Evolutionary conservation across 164 flowering plant genomes (phyloP).

Genomic region (Tinospora cordifolia): DNA sequence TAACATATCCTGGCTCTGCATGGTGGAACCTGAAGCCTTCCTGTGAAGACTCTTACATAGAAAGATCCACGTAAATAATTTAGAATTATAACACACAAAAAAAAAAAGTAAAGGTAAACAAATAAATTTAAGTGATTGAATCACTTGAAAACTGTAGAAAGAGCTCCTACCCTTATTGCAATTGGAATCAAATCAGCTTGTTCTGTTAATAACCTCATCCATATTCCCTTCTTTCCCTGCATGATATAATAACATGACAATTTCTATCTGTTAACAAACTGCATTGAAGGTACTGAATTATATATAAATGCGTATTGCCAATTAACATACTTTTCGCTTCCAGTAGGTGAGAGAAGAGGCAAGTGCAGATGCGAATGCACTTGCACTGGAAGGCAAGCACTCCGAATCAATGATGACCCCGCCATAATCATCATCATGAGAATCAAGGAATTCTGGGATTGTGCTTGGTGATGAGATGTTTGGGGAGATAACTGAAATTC

Average conservation of each 20-base stretch:
- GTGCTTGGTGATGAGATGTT: conserved; percentile 22
- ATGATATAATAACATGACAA: background rate
- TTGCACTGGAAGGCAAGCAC: conserved; percentile 38
- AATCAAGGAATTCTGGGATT: conserved; percentile 30
- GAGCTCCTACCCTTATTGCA: conserved; percentile 42
- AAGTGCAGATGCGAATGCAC: conserved; percentile 40
- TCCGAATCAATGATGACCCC: conserved; percentile 43
- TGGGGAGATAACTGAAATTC: conserved; percentile 29
- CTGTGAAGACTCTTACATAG: conserved; percentile 21
- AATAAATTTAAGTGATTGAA: background rate
- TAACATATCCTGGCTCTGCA: conserved; percentile 54
- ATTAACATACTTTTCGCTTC: conserved; percentile 41
- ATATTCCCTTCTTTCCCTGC: conserved; percentile 56
- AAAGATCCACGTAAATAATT: background rate
- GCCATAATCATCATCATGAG: conserved; percentile 49
- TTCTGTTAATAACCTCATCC: conserved; percentile 43
- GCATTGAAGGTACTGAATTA: background rate
- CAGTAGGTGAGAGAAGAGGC: conserved; percentile 39
- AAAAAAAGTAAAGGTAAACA: background rate
- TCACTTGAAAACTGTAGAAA: background rate
- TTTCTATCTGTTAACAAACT: background rate
- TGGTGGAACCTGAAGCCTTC: conserved; percentile 62
- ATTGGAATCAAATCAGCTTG: conserved; percentile 59
- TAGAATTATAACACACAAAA: background rate
- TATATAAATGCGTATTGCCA: background rate